Base-by-base conservation (phyloP, 2,329 filamentous ascomycete genomes). In the Metarhizium robertsii region DNA sequence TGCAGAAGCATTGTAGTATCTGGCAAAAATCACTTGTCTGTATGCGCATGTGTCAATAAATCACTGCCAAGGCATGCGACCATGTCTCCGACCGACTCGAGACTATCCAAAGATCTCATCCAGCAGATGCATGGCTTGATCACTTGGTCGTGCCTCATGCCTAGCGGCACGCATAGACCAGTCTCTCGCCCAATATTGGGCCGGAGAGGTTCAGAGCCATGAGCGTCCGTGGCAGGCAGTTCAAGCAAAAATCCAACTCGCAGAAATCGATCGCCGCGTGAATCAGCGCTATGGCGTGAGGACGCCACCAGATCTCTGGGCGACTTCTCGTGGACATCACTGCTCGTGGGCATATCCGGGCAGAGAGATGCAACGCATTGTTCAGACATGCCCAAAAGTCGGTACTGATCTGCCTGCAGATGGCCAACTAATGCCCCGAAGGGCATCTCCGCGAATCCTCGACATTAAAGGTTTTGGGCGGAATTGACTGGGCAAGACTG, bases 1-100 rank as follows among this genome's bases (percentile, higher is more conserved):
- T 59, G 64, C 63, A 59, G 60, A 61, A 62, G 60, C 66, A 66
- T 65, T 59, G 63, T 60, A 64, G 56, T 59, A 66, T 62, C 70
- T 73, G 69, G 71, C 70, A 72, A 66, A 61, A 56, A 6, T 42
- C 58, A 53, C 52, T 51, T 34, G 46, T 20, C n/a, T 57, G 50
- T 40, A 51, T 20, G 45, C 45, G 14, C n/a, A 13, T 14, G n/a
- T 45, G 18, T 45, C 18, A 25, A 25, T 25, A 25, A 25, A 25
- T 25, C 25, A 25, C 25, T 25, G 25, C 25, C 25, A 4, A 25
- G 42, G 18, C 42, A 25, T 20, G n/a, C 11, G 42, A 20, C 18
- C 42, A 25, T 11, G 18, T 8, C 14, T n/a, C 25, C 6, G 8
- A 14, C 38, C 38, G 38, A 40, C 38, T 13, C 38, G 38, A 40